phyloP scores from a whole-genome alignment of 441 rosid species.

The Melastoma candidum region DNA sequence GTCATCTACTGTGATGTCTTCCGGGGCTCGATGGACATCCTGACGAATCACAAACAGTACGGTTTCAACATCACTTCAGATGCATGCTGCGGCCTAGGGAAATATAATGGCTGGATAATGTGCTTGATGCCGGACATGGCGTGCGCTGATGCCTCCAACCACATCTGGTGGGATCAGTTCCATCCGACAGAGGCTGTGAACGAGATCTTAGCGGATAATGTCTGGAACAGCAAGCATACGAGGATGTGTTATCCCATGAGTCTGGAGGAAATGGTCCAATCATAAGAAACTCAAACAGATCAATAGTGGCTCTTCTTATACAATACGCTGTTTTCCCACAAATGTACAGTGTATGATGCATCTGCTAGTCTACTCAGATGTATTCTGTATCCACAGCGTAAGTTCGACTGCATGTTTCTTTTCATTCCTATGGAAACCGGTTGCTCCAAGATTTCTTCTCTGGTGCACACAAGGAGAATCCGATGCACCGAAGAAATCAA shows the following conservation, averaged over 20 bases:
- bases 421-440: no score
- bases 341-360: no score
- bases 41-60: conserved; percentile 46
- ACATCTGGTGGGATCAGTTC: conserved; percentile 91
- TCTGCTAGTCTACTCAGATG: no score
- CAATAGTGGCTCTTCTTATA: no score
- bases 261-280: conserved; percentile 40
- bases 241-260: conserved; percentile 75
- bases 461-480: no score
- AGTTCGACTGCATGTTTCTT: no score
- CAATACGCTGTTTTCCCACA: no score
- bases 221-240: conserved; percentile 66
- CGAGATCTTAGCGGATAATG: conserved; percentile 75
- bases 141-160: conserved; percentile 49
- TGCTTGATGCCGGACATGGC: conserved; percentile 80
- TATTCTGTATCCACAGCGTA: no score
- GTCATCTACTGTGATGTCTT: conserved; percentile 73
- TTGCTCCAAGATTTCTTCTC: no score
- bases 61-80: conserved; percentile 65
- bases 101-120: conserved; percentile 73
- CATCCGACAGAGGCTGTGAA: conserved; percentile 86
- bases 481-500: no score
- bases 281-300: no score
- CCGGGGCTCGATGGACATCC: conserved; percentile 72
- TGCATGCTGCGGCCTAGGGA: conserved; percentile 85